phyloP scores from a whole-genome alignment of 2,329 filamentous ascomycete genomes.

The Cladosporium phlei region DNA sequence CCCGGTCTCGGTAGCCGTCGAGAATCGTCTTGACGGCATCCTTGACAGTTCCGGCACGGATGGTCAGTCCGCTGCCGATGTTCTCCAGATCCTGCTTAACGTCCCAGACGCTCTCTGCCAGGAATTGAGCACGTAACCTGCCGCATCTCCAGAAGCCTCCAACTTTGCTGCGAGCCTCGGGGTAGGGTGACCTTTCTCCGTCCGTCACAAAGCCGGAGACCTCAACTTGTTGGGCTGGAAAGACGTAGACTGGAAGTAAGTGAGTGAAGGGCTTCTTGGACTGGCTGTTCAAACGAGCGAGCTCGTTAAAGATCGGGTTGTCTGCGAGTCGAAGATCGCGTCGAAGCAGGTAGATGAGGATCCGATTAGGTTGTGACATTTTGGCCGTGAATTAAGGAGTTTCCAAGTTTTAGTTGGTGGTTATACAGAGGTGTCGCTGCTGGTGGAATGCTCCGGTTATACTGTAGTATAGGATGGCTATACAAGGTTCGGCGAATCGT shows the following conservation, averaged over 20 bases:
- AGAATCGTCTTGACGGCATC: slow-evolving; percentile 59
- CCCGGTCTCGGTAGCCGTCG: slow-evolving; percentile 36
- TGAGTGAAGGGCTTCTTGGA: slow-evolving; percentile 52
- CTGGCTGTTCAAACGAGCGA: slow-evolving; percentile 46
- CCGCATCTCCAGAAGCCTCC: slow-evolving; percentile 70
- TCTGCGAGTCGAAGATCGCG: slow-evolving; percentile 69
- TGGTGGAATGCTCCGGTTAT: too few species aligned
- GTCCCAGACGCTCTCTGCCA: slow-evolving; percentile 69
- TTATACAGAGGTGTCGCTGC: too few species aligned
- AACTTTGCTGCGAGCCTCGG: slow-evolving; percentile 61
- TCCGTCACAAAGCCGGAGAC: slow-evolving; percentile 64
- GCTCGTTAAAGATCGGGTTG: slow-evolving; percentile 65
- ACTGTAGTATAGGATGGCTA: too few species aligned
- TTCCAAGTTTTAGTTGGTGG: too few species aligned
- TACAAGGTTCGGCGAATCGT: slow-evolving; percentile 4
- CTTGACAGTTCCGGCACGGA: slow-evolving; percentile 59
- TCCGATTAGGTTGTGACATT: slow-evolving; percentile 26
- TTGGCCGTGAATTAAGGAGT: not conserved
- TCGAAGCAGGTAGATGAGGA: slow-evolving; percentile 67
- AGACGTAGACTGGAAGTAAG: slow-evolving; percentile 65
- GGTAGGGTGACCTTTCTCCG: slow-evolving; percentile 58
- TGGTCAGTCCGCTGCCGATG: slow-evolving; percentile 55
- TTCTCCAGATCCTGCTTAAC: slow-evolving; percentile 59
- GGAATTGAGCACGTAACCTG: slow-evolving; percentile 65
- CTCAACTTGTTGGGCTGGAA: slow-evolving; percentile 67